phyloP scores from a whole-genome alignment of 148 eudicot species.

The Limonium bicolor region DNA sequence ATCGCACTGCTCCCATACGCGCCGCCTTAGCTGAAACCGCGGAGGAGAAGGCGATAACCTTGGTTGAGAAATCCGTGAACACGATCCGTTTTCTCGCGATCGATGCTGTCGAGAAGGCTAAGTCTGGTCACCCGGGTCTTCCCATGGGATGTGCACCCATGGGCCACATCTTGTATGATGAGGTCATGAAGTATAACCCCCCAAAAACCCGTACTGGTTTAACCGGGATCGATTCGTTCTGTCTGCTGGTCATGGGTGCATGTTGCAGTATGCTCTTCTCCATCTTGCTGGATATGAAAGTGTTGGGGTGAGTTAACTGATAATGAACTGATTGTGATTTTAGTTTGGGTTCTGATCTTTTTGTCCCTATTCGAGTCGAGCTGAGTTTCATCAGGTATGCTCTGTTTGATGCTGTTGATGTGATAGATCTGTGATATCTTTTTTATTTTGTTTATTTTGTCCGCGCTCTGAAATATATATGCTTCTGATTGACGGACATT shows the following conservation, averaged over 20 bases:
- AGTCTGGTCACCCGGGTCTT: conserved; percentile 94
- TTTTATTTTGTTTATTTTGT: too few species aligned
- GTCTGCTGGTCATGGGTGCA: conserved; percentile 94
- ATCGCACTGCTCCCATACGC: conserved; percentile 13
- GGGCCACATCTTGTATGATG: conserved; percentile 88
- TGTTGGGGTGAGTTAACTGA: conserved; percentile 57
- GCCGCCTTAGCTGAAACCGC: conserved; percentile 28
- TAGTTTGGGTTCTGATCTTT: too few species aligned
- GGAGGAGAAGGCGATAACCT: conserved; percentile 23
- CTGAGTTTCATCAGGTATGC: too few species aligned
- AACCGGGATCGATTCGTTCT: conserved; percentile 85
- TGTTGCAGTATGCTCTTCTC: conserved; percentile 94
- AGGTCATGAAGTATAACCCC: conserved; percentile 79
- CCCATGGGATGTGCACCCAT: conserved; percentile 99
- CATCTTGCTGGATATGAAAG: conserved; percentile 92
- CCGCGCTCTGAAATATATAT: too few species aligned
- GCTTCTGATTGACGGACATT: too few species aligned
- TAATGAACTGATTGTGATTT: too few species aligned
- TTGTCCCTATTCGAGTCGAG: too few species aligned
- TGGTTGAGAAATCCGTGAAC: conserved; percentile 59
- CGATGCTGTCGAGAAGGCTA: conserved; percentile 97
- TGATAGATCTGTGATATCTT: too few species aligned
- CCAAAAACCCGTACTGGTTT: conserved; percentile 91
- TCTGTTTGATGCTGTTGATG: too few species aligned
- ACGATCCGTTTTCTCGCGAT: conserved; percentile 72